Conservation (phyloP, 2,329 filamentous ascomycete genomes). For the Penicillium occitanis region DNA sequence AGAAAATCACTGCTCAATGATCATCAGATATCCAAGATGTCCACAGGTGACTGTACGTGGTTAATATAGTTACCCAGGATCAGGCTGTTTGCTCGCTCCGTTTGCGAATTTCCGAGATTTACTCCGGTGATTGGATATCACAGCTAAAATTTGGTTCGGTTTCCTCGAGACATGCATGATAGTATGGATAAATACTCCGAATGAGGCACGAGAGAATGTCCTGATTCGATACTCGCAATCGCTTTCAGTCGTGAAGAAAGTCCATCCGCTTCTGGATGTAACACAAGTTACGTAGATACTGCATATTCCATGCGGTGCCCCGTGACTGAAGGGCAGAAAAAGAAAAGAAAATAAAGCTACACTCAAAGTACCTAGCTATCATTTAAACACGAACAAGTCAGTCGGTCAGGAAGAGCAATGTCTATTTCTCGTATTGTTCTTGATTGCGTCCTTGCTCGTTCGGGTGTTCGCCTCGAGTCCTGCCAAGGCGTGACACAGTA, state of each 20-base stretch:
- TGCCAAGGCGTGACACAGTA: constrained; percentile 3
- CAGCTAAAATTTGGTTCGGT: neutral
- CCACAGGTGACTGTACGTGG: neutral
- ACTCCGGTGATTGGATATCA: neutral
- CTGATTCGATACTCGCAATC: neutral
- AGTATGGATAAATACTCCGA: constrained; percentile 4
- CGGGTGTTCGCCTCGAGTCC: constrained; percentile 1
- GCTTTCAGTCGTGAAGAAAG: neutral
- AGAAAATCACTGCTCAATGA: neutral
- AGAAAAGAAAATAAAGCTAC: neutral
- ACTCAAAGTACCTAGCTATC: neutral
- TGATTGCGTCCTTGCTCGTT: neutral
- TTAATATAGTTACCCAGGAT: constrained; percentile 3
- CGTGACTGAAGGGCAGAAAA: neutral
- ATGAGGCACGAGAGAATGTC: neutral
- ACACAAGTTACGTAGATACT: neutral
- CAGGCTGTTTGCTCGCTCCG: neutral
- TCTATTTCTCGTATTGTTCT: neutral
- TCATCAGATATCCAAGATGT: neutral
- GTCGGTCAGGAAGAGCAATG: neutral
- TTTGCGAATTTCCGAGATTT: neutral
- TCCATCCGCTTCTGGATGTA: neutral
- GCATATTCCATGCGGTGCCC: neutral
- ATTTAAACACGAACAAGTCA: neutral
- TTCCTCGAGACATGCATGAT: neutral